Evolutionary conservation across 257 asterid species (phyloP), one percentile per base, ranked within the genome.

Genomic region (Mitragyna speciosa): DNA sequence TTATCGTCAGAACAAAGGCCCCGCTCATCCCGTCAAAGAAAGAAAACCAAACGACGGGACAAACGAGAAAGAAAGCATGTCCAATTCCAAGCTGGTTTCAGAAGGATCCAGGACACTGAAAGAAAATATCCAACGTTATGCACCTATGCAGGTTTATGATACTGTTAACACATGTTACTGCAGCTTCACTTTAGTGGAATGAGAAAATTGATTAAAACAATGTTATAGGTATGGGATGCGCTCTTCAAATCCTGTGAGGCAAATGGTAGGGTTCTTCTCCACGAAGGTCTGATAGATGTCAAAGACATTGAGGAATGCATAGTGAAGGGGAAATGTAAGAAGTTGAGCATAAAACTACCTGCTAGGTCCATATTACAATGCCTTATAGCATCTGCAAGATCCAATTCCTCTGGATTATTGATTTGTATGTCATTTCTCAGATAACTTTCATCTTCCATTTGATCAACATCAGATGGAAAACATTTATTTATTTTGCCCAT

Each of bases 151-250:
- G 94, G 98, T 90, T 56, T 56, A 56, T n/a, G 1, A 6, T 6
- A 16, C 16, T 56, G 26, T 20, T 54, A n/a, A 56, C 22, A 52
- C 43, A 41, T 52, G 9, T 24, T 14, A 45, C 31, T n/a, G 39
- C 17, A 56, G 41, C 39, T 33, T 41, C 43, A 69, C 12, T 51
- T 47, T 51, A 17, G 39, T 63, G 51, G n/a, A 66, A 36, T 67
- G 36, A 7, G 71, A 70, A 36, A 83, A 36, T 66, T 41, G 7
- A 84, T 51, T 73, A 72, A 70, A 79, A 54, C 63, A 16, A 14
- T 64, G 75, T 52, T 74, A 36, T 75, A 92, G 98, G 94, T 93
- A 11, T 94, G 97, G 98, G 96, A 89, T 83, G 91, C 96, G 96
- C 94, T 94, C 81, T 94, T 93, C 84, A 90, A 86, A 79, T 90